Evolutionary conservation across 345 rosid genomes (phyloP), one percentile per base, ranked within the genome.

Genomic region (Euphorbia pulcherrima): DNA sequence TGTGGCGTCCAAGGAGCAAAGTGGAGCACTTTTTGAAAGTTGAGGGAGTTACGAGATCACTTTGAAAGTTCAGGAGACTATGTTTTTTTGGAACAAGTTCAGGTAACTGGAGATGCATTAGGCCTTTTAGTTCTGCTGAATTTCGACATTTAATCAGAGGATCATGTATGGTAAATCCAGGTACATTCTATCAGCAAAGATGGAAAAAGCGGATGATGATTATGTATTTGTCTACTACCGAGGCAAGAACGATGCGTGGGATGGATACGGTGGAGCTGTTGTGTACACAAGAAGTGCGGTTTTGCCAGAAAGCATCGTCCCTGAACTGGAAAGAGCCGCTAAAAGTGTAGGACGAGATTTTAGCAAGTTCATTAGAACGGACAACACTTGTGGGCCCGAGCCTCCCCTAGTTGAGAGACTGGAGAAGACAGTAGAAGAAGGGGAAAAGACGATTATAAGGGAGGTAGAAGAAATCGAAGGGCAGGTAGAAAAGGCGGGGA

Each of bases 231-330:
- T 93, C 54, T 93, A 93, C 69, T 93, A 93, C 78, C 88, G 80
- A 27, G 97, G 97, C 57, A 50, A 87, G 66, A 93, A 93, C 62
- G 96, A 93, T 81, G 98, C 97, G 46, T 93, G 98, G 98, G 97
- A 93, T 77, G 98, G 98, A 71, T 93, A 93, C 41, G 97, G 96
- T 0, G 98, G 98, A 57, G 94, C 97, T 1, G 90, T 93, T 67
- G 69, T 93, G n/a, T 93, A 93, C 80, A 93, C 98, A 0, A 93
- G 95, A 86, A 85, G 91, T 64, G 35, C 86, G 17, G 80, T 84
- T 58, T 76, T 93, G 61, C 97, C 95, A 4, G 74, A 78, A 70
- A 88, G 75, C 86, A 88, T 89, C 23, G 69, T 89, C 62, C 97
- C 97, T 16, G 92, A 89, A 70, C 91, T 94, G 23, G 89, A 90